Evolutionary conservation across 768 basidiomycete genomes (phyloP).

Genomic region (Leccinum ochraceum): DNA sequence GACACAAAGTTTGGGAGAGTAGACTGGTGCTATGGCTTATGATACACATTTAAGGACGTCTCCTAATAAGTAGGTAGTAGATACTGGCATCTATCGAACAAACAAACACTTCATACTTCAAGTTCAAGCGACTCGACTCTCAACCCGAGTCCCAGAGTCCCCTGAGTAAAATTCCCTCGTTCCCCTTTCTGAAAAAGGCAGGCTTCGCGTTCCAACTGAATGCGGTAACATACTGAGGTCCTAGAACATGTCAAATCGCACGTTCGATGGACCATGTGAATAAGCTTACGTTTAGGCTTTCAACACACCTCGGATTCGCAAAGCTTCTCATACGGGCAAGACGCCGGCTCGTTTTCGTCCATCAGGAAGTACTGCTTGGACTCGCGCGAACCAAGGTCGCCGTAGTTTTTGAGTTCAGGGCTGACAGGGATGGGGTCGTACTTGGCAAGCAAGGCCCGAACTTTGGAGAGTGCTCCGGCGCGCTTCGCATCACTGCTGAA

Average conservation of each 20-base stretch:
- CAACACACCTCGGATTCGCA: background rate
- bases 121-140: background rate
- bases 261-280: background rate
- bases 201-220: background rate
- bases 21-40: too few species aligned
- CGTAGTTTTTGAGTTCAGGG: too few species aligned
- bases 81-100: background rate
- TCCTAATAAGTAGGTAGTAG: background rate
- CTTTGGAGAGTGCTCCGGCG: too few species aligned
- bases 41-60: too few species aligned
- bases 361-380: slow-evolving; percentile 23
- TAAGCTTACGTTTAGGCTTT: slow-evolving; percentile 2
- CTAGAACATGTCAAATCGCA: background rate
- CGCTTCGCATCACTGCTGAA: too few species aligned
- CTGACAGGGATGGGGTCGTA: too few species aligned
- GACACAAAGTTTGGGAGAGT: too few species aligned
- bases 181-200: background rate
- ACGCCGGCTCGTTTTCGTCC: slow-evolving; percentile 21
- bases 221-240: background rate
- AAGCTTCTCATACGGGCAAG: slow-evolving; percentile 18
- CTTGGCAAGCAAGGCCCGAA: too few species aligned
- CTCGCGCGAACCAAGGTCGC: background rate
- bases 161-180: background rate
- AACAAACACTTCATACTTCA: background rate
- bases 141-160: background rate